phyloP scores from a whole-genome alignment of 768 basidiomycete genomes.

The Clavaria fumosa region DNA sequence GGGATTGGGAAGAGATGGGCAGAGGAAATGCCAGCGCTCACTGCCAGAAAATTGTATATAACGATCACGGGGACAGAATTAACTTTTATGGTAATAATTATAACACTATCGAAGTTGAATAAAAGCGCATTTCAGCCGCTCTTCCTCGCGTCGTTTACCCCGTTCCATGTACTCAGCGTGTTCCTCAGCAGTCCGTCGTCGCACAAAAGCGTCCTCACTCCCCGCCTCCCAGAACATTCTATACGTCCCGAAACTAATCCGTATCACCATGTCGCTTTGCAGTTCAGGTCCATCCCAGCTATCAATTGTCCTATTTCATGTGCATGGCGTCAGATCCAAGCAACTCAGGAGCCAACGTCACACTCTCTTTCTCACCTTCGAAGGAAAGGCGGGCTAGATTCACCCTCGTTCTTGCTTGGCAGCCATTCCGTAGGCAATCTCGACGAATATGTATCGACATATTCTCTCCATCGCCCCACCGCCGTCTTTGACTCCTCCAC shows the following conservation, averaged over 20 bases:
- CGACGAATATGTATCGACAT: slow-evolving; percentile 59
- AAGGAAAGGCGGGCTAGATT: slow-evolving; percentile 31
- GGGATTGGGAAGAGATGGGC: too few relatives aligned
- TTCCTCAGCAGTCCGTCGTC: slow-evolving; percentile 21
- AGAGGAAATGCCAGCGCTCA: too few relatives aligned
- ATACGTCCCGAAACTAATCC: slow-evolving; percentile 45
- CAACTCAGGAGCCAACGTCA: too few relatives aligned
- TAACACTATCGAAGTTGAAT: too few relatives aligned
- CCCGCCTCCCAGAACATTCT: slow-evolving; percentile 55
- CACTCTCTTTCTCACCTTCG: slow-evolving; percentile 45
- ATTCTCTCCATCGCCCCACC: slow-evolving; percentile 52
- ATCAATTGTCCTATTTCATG: too few relatives aligned
- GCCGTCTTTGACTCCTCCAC: slow-evolving; percentile 36
- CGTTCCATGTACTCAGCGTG: slow-evolving; percentile 19
- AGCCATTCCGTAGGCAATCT: slow-evolving; percentile 60
- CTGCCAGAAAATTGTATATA: too few relatives aligned
- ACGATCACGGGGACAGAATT: too few relatives aligned
- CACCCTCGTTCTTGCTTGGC: slow-evolving; percentile 24
- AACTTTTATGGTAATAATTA: background rate
- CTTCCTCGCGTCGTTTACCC: slow-evolving; percentile 37
- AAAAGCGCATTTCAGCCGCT: slow-evolving; percentile 28
- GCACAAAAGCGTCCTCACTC: slow-evolving; percentile 40
- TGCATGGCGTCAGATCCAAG: too few relatives aligned
- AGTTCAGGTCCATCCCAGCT: slow-evolving; percentile 32
- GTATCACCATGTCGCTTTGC: slow-evolving; percentile 31